Base-by-base conservation (phyloP, 176 grass and related monocot genomes). In the Oryza glaberrima region DNA sequence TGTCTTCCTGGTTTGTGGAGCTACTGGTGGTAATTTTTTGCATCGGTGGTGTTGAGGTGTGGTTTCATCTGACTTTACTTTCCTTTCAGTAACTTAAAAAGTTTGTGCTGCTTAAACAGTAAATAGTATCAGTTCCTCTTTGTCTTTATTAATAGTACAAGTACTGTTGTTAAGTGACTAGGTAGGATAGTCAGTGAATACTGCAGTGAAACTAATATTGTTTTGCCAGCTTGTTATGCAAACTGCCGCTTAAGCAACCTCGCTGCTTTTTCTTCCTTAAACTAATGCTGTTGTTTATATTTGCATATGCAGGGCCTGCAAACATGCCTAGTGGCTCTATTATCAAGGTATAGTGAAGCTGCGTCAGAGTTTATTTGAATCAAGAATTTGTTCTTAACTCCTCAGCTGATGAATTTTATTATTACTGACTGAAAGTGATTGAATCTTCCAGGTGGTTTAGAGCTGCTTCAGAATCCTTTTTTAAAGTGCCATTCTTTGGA, bases 11-110 rank as follows among this genome's bases (percentile, higher is more conserved):
- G 96, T 98, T 98, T 77, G 75, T 95, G 65, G 91, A 95, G 80
- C 81, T 98, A 70, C 89, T 98, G 89, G 93, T 98, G 49, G 82
- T 95, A 38, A 88, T 95, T n/a, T 98, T 98, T 82, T 92, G 96
- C 89, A 90, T 98, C 22, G 96, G 96, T 2, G 96, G 96, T 73
- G 85, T 98, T 74, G 96, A 98, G 95, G 95, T 98, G 72, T 34
- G 25, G 49, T 86, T 74, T 79, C 77, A 45, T 82, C 63, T 25
- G 46, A 75, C 54, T 58, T 47, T 16, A 34, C 25, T 70, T 86
- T 65, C 26, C n/a, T 76, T 61, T 60, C 76, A 19, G 28, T 23
- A 20, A 79, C 71, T 80, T 72, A 43, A 68, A 68, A 20, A 46
- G 65, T 20, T 58, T 20, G 35, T 64, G 15, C 36, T 82, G 11